Percentiles rank a stretch among this genome's conserved stretches.
Conservation (phyloP, 2,329 filamentous ascomycete species). For the Passalora sequoiae region DNA sequence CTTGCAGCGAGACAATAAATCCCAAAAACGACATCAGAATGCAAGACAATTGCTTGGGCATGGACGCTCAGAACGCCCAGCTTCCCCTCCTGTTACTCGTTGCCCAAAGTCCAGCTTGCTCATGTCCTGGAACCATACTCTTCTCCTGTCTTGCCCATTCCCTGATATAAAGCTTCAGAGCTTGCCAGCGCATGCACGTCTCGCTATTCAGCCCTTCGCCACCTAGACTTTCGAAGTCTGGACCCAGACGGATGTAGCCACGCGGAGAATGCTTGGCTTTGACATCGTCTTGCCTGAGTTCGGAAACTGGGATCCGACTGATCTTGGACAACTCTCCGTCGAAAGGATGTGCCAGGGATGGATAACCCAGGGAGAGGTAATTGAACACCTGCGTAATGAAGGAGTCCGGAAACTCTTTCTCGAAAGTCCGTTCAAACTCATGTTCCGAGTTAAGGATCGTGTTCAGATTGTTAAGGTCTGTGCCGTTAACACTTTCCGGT, state of each 20-base stretch:
- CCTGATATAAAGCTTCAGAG: constrained; percentile 73
- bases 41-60: no score
- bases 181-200: constrained; percentile 72
- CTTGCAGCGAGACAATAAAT: no score
- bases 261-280: constrained; percentile 51
- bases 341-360: constrained; percentile 73
- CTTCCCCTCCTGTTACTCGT: constrained; percentile 45
- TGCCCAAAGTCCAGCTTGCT: constrained; percentile 36
- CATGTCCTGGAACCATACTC: constrained; percentile 47
- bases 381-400: constrained; percentile 97
- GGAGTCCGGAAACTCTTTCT: constrained; percentile 68
- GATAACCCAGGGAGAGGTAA: constrained; percentile 89
- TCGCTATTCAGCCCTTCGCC: constrained; percentile 39
- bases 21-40: no score
- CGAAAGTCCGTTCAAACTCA: constrained; percentile 40
- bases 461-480: constrained; percentile 32
- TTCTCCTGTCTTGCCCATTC: constrained; percentile 91
- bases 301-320: constrained; percentile 60
- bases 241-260: constrained; percentile 64
- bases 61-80: constrained; percentile 47
- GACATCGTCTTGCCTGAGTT: constrained; percentile 68
- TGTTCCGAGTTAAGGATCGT: constrained; percentile 41
- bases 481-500: constrained; percentile 19
- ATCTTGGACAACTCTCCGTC: constrained; percentile 84
- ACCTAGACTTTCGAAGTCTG: constrained; percentile 46